A percentile compares a stretch with the other conserved stretches of the same genome.
Evolutionary conservation across 805 yeast species (phyloP).

Genomic region (Sugiyamaella chiloensis): DNA sequence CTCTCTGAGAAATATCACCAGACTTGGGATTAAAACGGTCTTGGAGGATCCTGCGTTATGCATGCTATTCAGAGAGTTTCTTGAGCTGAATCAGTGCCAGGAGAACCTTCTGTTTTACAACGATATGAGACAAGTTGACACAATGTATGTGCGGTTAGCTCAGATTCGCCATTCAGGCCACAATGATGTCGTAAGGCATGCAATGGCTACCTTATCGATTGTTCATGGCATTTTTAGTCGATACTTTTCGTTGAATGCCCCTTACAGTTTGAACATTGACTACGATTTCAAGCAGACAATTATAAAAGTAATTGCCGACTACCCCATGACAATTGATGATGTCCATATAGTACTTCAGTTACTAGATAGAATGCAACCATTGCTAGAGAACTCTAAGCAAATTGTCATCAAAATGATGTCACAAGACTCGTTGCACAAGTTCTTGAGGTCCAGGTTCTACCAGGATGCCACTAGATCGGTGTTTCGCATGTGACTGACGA

Average conservation of each 20-base stretch:
- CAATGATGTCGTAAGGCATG: no score
- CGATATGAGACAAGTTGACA: no score
- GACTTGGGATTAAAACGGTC: constrained; percentile 35
- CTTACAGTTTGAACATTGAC: constrained; percentile 68
- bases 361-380: constrained; percentile 3
- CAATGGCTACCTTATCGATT: constrained; percentile 55
- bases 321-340: no score
- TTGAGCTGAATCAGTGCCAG: constrained; percentile 60
- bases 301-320: no score
- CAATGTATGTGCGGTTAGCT: no score
- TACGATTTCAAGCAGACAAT: no score
- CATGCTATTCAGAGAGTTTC: constrained; percentile 61
- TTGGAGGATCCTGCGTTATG: constrained; percentile 74
- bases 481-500: no score
- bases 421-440: constrained; percentile 70
- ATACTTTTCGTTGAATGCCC: constrained; percentile 62
- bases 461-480: not conserved
- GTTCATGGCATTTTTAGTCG: constrained; percentile 65
- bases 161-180: no score
- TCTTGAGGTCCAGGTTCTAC: constrained; percentile 41
- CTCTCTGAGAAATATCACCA: not conserved
- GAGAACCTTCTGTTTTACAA: constrained; percentile 75
- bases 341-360: no score
- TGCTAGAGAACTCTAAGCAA: constrained; percentile 43
- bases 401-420: constrained; percentile 62